These are phyloP conservation scores for Scutellaria baicalensis DNA, from an alignment of 257 asterid genomes.

Conservation along the genomic window DNA sequence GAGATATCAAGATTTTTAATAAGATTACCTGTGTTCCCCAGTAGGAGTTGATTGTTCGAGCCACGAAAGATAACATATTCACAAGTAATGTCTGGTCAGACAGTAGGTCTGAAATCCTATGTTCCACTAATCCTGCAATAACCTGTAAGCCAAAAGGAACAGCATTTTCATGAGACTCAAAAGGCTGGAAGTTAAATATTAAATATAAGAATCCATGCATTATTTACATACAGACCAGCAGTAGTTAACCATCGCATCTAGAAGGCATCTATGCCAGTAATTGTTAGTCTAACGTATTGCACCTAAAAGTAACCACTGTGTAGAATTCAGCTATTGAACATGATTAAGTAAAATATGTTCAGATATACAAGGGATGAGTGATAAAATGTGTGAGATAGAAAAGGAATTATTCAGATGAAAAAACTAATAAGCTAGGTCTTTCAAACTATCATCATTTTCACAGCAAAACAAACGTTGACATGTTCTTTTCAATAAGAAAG, in stretches of 20 bases:
- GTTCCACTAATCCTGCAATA: conserved; percentile 86
- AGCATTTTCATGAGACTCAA: neutral
- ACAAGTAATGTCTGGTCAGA: conserved; percentile 66
- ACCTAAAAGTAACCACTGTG: neutral
- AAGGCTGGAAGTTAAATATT: neutral
- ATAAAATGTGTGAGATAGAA: neutral
- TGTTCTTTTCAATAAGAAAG: neutral
- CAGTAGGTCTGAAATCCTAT: conserved; percentile 73
- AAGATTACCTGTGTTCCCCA: conserved; percentile 84
- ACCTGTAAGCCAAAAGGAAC: conserved; percentile 35
- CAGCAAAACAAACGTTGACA: neutral
- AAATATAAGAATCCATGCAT: neutral
- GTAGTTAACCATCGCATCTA: neutral
- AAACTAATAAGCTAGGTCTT: neutral
- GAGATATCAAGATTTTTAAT: neutral
- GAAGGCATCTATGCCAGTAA: neutral
- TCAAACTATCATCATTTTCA: neutral
- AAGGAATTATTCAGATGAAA: neutral
- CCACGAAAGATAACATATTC: conserved; percentile 75
- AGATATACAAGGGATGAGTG: neutral
- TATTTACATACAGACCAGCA: neutral
- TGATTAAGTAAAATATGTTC: neutral
- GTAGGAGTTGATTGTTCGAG: conserved; percentile 87
- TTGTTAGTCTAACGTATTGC: neutral
- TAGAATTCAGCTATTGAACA: neutral